phyloP scores from a whole-genome alignment of 352 stramenopile genomes.

The Phytophthora multivora region DNA sequence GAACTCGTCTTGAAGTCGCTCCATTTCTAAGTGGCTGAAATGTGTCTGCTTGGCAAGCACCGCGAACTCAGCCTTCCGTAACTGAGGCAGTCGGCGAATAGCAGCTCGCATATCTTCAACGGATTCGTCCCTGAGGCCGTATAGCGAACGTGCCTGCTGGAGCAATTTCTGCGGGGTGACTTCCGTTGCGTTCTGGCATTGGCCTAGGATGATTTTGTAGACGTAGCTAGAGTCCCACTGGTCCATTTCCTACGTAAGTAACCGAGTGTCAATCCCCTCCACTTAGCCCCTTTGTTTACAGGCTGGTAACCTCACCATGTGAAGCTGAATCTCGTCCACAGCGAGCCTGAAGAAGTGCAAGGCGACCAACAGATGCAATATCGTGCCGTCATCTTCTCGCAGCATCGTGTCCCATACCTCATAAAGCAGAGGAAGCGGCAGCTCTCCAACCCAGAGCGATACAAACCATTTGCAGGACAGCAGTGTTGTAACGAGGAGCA shows the following conservation, averaged over 20 bases:
- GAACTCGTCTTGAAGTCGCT: constrained; percentile 67
- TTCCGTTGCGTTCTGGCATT: constrained; percentile 38
- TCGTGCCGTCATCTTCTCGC: constrained; percentile 46
- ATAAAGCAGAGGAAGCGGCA: constrained; percentile 50
- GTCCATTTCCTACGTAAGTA: constrained; percentile 40
- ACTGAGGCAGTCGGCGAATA: constrained; percentile 47
- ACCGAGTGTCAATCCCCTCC: background rate
- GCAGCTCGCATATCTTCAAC: constrained; percentile 65
- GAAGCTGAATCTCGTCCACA: constrained; percentile 39
- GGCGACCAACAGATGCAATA: constrained; percentile 66
- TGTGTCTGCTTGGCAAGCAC: constrained; percentile 53
- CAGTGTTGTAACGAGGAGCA: constrained; percentile 62
- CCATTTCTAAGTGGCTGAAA: constrained; percentile 60
- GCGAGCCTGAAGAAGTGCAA: constrained; percentile 63
- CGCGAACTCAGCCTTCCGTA: constrained; percentile 59
- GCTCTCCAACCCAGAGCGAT: constrained; percentile 67
- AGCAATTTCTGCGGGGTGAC: constrained; percentile 40
- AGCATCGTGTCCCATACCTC: constrained; percentile 73
- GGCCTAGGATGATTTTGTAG: constrained; percentile 67
- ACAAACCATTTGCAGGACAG: constrained; percentile 84
- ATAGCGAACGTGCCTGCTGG: constrained; percentile 44
- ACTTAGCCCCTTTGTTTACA: background rate
- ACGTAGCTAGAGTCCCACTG: constrained; percentile 73
- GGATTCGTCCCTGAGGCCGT: constrained; percentile 61
- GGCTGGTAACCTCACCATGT: constrained; percentile 34